Evolutionary conservation across 306 rosid genomes (phyloP).

Genomic region (Trichosanthes cucumerina): DNA sequence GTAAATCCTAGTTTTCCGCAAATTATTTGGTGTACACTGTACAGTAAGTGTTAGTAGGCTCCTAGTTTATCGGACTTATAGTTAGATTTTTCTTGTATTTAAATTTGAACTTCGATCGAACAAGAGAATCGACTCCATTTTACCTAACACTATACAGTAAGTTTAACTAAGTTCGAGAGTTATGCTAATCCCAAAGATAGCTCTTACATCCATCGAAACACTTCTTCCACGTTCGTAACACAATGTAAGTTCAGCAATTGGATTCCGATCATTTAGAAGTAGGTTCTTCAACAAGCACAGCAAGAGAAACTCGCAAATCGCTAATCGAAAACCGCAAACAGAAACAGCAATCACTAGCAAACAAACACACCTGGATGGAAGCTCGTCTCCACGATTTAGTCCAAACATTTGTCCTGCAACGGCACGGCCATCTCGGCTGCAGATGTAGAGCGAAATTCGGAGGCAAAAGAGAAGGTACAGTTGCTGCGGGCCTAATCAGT

Average conservation of each 20-base stretch:
- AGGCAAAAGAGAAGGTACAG: slow-evolving; percentile 10
- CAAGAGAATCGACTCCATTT: not conserved
- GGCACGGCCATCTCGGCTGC: slow-evolving; percentile 18
- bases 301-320: not conserved
- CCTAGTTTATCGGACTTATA: not conserved
- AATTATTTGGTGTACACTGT: not conserved
- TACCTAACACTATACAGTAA: not conserved
- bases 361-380: slow-evolving; percentile 45
- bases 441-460: slow-evolving; percentile 21
- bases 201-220: not conserved
- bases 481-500: slow-evolving; percentile 4
- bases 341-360: slow-evolving; percentile 9
- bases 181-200: not conserved
- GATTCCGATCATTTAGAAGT: not conserved
- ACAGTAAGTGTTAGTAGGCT: not conserved
- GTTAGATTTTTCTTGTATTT: not conserved
- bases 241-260: not conserved
- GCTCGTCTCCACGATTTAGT: slow-evolving; percentile 15
- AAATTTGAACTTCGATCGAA: not conserved
- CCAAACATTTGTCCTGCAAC: slow-evolving; percentile 15
- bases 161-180: not conserved
- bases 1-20: not conserved
- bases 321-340: not conserved
- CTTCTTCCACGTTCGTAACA: not conserved
- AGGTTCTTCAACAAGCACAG: not conserved